A percentile compares a stretch with the other conserved stretches of the same genome.
These are phyloP conservation scores for Austroboletus novae-zelandiae DNA, from an alignment of 1,284 basidiomycete species.

Conservation along the genomic window DNA sequence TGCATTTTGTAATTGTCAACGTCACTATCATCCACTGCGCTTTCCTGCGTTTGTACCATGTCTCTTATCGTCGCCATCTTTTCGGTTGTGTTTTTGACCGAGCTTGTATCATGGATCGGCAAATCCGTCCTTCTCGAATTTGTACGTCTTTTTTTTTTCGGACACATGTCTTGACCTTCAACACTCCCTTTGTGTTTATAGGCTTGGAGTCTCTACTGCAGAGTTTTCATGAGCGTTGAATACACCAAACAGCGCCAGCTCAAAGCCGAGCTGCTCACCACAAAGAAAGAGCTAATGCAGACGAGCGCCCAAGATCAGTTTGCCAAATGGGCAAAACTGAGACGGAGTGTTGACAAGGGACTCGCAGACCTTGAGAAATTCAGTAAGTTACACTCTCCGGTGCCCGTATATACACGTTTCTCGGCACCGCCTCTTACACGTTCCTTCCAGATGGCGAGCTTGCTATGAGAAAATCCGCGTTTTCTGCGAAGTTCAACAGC, in stretches of 20 bases:
- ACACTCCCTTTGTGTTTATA: slow-evolving; percentile 26
- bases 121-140: slow-evolving; percentile 76
- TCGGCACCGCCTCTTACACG: slow-evolving; percentile 2
- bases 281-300: slow-evolving; percentile 83
- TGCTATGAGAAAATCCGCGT: slow-evolving; percentile 60
- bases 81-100: slow-evolving; percentile 73
- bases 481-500: slow-evolving; percentile 72
- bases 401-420: background rate
- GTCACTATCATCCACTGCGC: background rate
- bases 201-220: slow-evolving; percentile 70
- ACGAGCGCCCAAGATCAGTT: slow-evolving; percentile 98
- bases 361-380: slow-evolving; percentile 91
- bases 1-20: too few relatives aligned
- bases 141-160: slow-evolving; percentile 47
- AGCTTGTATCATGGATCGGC: slow-evolving; percentile 86
- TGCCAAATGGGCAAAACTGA: slow-evolving; percentile 96
- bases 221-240: slow-evolving; percentile 57
- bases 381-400: slow-evolving; percentile 55
- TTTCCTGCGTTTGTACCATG: slow-evolving; percentile 42
- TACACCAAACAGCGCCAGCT: slow-evolving; percentile 62
- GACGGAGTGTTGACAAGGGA: slow-evolving; percentile 89
- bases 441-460: slow-evolving; percentile 65
- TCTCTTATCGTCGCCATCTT: slow-evolving; percentile 81
- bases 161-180: background rate
- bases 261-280: slow-evolving; percentile 73